Base-by-base conservation (phyloP, 2,329 filamentous ascomycete genomes). In the Dactylellina leptospora region DNA sequence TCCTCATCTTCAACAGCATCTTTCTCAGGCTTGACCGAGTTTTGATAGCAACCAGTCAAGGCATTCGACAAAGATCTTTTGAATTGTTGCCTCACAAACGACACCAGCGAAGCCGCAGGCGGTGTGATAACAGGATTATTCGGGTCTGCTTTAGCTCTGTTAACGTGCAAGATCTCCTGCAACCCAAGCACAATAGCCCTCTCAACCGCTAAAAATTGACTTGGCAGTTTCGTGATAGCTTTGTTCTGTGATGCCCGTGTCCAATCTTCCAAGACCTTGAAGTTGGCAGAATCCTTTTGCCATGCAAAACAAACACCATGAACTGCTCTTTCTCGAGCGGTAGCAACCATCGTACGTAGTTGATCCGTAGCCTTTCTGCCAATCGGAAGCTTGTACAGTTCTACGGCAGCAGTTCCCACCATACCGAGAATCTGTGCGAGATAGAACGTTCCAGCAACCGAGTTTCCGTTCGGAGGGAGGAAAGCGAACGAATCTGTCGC, bases 141-240 rank as follows among this genome's bases (percentile, higher is more conserved):
- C 6, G 89, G 85, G 79, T 91, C 92, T 45, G 84, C 86, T 82
- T 88, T 90, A 20, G 91, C 91, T 75, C 97, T 93, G 0, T 90
- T 89, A 44, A 99, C 88, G 79, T 97, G 99, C 25, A 97, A 84
- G 59, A 97, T 96, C 82, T 93, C 96, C 80, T 99, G 95, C 87
- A 97, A 90, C 60, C 93, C 92, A 0, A 84, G 84, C 18, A 99
- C 83, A 10, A 99, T 83, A 4, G 90, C 86, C 60, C 88, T 90
- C 78, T 97, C 93, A 77, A 96, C 96, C 0, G 90, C 86, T 13
- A 91, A 84, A 79, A 99, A 97, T 59, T 89, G 88, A 1, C 87
- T 85, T 0, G 96, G 95, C 89, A 99, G 93, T 74, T 90, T 90
- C 0, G 96, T 99, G 48, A 97, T 85, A 77, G 97, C 93, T 62